Evolutionary conservation across 768 basidiomycete species (phyloP).

Genomic region (Macrolepiota dolichaula): DNA sequence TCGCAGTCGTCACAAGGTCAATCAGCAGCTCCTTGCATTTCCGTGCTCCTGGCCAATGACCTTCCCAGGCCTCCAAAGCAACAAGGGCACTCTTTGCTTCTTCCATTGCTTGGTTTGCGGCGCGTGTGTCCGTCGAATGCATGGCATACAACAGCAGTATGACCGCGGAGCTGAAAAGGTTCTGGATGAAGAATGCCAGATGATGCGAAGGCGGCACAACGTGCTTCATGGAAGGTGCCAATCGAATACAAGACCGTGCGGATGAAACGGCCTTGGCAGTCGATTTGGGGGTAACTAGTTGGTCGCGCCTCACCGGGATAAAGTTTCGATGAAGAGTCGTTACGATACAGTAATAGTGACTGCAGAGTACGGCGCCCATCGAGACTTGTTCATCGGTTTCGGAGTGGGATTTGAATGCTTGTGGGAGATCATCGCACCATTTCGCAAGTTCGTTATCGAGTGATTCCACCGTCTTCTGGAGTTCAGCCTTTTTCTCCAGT

Average conservation of each 20-base stretch:
- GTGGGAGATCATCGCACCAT: conserved; percentile 81
- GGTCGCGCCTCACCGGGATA: conserved; percentile 74
- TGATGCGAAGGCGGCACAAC: conserved; percentile 84
- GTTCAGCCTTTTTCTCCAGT: conserved; percentile 67
- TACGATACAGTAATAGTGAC: conserved; percentile 85
- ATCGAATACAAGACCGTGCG: conserved; percentile 80
- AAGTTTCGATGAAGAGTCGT: conserved; percentile 89
- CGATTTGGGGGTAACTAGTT: conserved; percentile 65
- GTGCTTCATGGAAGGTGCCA: conserved; percentile 82
- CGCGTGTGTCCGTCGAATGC: conserved; percentile 68
- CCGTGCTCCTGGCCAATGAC: conserved; percentile 82
- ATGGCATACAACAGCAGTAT: conserved; percentile 84
- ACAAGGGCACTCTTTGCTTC: conserved; percentile 72
- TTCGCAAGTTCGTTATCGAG: conserved; percentile 74
- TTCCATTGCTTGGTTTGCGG: conserved; percentile 72
- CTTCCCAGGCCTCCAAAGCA: conserved; percentile 79
- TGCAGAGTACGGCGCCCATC: conserved; percentile 83
- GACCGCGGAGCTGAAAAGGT: conserved; percentile 84
- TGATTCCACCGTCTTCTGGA: conserved; percentile 76
- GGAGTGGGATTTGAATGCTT: conserved; percentile 70
- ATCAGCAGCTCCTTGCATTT: conserved; percentile 82
- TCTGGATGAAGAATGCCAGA: conserved; percentile 86
- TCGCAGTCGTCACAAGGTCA: conserved; percentile 67
- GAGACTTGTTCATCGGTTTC: conserved; percentile 78
- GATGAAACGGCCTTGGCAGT: conserved; percentile 79